These are phyloP conservation scores for Aureobasidium sp. DNA, from an alignment of 2,329 filamentous ascomycete species.

Conservation along the genomic window DNA sequence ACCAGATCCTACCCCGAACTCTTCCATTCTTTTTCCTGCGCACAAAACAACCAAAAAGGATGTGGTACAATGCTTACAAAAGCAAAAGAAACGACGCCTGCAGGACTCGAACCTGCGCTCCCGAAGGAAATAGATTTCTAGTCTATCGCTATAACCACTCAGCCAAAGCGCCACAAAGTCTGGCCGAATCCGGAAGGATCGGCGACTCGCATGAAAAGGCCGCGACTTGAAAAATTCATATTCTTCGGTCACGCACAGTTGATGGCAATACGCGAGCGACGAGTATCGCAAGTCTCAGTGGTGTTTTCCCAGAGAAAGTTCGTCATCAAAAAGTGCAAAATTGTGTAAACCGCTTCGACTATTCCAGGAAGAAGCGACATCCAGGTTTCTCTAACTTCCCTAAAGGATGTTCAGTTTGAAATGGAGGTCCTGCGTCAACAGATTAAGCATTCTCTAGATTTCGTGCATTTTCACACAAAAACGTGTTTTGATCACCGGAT, in stretches of 20 bases:
- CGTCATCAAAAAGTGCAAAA: no score
- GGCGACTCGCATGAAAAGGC: background rate
- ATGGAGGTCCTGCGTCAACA: no score
- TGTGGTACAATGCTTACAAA: background rate
- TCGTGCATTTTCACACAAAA: no score
- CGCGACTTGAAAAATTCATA: background rate
- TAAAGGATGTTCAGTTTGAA: no score
- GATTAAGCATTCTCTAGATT: no score
- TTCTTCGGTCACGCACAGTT: fast-evolving
- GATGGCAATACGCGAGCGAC: no score
- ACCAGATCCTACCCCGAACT: background rate
- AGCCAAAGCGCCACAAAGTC: background rate
- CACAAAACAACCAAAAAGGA: background rate
- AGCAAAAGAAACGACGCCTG: background rate
- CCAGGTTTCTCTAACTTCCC: no score
- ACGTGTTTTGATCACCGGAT: background rate
- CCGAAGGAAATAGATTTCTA: slow-evolving; percentile 14
- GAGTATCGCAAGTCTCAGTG: background rate
- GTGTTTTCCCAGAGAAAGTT: no score
- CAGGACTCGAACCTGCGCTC: slow-evolving; percentile 1
- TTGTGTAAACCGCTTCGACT: no score
- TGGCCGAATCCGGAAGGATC: background rate
- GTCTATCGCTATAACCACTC: slow-evolving; percentile 15
- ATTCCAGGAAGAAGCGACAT: no score
- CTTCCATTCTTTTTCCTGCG: background rate